Percentiles rank a stretch among this genome's conserved stretches.
Evolutionary conservation across 1,284 basidiomycete genomes (phyloP).

Genomic region (Pisolithus thermaeus): DNA sequence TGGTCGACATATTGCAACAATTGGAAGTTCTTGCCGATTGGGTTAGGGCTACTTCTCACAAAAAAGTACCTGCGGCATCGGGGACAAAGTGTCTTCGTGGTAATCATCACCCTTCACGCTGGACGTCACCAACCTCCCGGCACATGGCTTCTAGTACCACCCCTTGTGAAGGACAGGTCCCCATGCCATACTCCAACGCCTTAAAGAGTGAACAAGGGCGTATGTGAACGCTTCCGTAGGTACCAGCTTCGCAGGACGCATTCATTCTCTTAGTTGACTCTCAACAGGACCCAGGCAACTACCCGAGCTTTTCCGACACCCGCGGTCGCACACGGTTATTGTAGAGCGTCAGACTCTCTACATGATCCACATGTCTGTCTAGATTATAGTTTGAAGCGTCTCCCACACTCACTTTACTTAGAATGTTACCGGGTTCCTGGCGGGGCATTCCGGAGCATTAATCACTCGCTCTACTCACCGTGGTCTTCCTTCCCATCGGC

Average conservation of each 20-base stretch:
- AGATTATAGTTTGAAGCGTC: neutral
- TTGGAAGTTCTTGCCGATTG: slow-evolving; percentile 26
- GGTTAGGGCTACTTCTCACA: slow-evolving; percentile 20
- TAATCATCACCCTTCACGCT: neutral
- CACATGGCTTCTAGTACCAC: neutral
- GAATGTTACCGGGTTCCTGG: slow-evolving; percentile 27
- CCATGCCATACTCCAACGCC: too few relatives aligned
- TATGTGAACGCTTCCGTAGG: too few relatives aligned
- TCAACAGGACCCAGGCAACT: too few relatives aligned
- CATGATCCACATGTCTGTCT: slow-evolving; percentile 21
- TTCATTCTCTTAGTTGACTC: too few relatives aligned
- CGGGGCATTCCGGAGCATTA: slow-evolving; percentile 27
- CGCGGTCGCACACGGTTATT: too few relatives aligned
- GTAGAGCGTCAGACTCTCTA: slow-evolving; percentile 19
- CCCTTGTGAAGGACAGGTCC: too few relatives aligned
- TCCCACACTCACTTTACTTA: slow-evolving; percentile 3
- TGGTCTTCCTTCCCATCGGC: slow-evolving; percentile 12
- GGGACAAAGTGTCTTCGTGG: neutral
- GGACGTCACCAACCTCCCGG: neutral
- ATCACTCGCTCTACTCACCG: slow-evolving; percentile 26
- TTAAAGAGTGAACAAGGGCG: too few relatives aligned
- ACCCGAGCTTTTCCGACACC: too few relatives aligned
- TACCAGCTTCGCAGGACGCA: too few relatives aligned
- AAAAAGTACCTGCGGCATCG: neutral
- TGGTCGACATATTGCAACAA: slow-evolving; percentile 23